Conservation (phyloP, 805 yeast genomes). For the Barnettozyma siamensis region DNA sequence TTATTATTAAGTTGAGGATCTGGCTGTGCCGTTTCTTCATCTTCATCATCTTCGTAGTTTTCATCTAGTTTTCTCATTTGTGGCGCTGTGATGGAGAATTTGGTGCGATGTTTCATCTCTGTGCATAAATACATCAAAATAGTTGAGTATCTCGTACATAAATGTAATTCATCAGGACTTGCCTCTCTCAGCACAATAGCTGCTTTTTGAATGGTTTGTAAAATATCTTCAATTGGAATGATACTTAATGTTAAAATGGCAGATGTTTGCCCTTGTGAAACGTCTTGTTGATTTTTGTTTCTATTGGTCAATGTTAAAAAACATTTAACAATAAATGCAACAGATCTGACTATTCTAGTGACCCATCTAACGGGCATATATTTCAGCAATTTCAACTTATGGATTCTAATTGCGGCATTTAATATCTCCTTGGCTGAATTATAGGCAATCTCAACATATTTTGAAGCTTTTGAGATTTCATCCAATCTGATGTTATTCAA, state of each 20-base stretch:
- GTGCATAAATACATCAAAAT: constrained; percentile 71
- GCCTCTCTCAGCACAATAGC: constrained; percentile 75
- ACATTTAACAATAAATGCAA: constrained; percentile 86
- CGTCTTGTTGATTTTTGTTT: constrained; percentile 12
- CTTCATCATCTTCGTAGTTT: constrained; percentile 19
- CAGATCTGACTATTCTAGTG: constrained; percentile 77
- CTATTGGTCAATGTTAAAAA: constrained; percentile 53
- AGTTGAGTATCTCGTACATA: constrained; percentile 74
- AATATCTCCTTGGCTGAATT: constrained; percentile 78
- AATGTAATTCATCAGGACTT: constrained; percentile 83
- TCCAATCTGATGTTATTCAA: constrained; percentile 45
- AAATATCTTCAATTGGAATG: constrained; percentile 66
- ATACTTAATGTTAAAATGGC: constrained; percentile 50
- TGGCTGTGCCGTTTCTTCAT: constrained; percentile 4
- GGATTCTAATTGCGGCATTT: constrained; percentile 64
- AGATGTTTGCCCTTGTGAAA: constrained; percentile 30
- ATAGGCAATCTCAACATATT: constrained; percentile 76
- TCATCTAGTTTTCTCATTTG: constrained; percentile 20
- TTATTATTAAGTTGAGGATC: too few species aligned
- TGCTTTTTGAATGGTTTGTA: constrained; percentile 60
- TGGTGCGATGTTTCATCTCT: constrained; percentile 54
- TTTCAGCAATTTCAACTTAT: constrained; percentile 53
- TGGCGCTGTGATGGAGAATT: constrained; percentile 24
- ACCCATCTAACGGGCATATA: constrained; percentile 94
- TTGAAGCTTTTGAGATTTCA: constrained; percentile 66